phyloP scores from a whole-genome alignment of 768 basidiomycete species.

The Lactifluus piperatus region DNA sequence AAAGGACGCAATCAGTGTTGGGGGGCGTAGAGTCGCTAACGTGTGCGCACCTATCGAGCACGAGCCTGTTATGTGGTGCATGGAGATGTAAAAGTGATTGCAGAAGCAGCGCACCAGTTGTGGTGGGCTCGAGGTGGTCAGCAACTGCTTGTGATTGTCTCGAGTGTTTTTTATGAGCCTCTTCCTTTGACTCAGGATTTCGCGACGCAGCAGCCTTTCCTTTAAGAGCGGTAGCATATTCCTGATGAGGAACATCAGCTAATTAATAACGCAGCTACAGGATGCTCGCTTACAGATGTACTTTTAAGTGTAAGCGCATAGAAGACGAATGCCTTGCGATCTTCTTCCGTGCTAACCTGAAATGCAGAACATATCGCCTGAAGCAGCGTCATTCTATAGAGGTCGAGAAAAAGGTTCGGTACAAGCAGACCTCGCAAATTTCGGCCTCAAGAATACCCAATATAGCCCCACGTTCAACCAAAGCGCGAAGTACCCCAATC shows the following conservation, averaged over 20 bases:
- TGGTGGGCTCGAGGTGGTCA: constrained; percentile 51
- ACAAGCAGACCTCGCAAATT: constrained; percentile 17
- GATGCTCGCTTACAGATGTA: constrained; percentile 1
- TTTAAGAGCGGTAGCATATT: constrained; percentile 19
- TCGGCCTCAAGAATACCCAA: constrained; percentile 8
- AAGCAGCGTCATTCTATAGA: constrained; percentile 12
- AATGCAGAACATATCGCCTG: constrained; percentile 21
- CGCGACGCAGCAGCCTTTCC: background rate
- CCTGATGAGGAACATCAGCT: constrained; percentile 14
- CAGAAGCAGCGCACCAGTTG: constrained; percentile 79
- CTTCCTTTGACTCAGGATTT: constrained; percentile 1
- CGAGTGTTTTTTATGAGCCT: constrained; percentile 22
- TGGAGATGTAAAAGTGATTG: constrained; percentile 72
- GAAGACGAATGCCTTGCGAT: constrained; percentile 10
- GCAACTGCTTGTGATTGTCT: constrained; percentile 6
- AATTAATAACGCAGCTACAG: background rate
- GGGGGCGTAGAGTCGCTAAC: background rate
- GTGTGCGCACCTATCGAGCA: constrained; percentile 54
- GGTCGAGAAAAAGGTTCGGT: background rate
- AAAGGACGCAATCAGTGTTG: background rate
- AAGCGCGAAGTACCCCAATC: constrained; percentile 68
- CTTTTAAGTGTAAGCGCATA: constrained; percentile 15
- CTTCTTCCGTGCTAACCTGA: constrained; percentile 11
- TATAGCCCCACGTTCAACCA: constrained; percentile 55
- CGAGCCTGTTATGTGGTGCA: constrained; percentile 54